Percentiles rank a stretch among this genome's conserved stretches.
phyloP scores from a whole-genome alignment of 148 eudicot species.

The Fagopyrum homotropicum region DNA sequence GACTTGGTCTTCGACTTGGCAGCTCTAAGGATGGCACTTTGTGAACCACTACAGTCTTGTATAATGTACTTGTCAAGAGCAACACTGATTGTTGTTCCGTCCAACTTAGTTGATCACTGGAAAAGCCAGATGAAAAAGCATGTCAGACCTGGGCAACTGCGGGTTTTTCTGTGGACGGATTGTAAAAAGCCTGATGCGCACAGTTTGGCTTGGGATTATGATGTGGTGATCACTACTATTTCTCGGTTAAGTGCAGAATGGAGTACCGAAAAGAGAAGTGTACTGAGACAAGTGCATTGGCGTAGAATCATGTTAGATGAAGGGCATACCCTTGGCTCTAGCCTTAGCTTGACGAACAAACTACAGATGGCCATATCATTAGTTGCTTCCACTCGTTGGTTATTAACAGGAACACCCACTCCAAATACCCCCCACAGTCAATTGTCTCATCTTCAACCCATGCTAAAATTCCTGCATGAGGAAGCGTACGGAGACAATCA shows the following conservation, averaged over 20 bases:
- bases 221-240: slow-evolving; percentile 87
- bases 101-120: slow-evolving; percentile 96
- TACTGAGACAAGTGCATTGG: slow-evolving; percentile 90
- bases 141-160: slow-evolving; percentile 69
- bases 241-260: slow-evolving; percentile 88
- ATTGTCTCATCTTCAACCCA: slow-evolving; percentile 74
- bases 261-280: slow-evolving; percentile 67
- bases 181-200: slow-evolving; percentile 68
- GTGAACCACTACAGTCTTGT: slow-evolving; percentile 75
- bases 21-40: slow-evolving; percentile 76
- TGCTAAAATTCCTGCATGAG: slow-evolving; percentile 85
- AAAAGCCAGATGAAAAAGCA: slow-evolving; percentile 75
- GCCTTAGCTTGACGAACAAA: slow-evolving; percentile 84
- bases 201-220: slow-evolving; percentile 93
- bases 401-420: slow-evolving; percentile 94
- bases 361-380: slow-evolving; percentile 76
- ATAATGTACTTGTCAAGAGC: slow-evolving; percentile 81
- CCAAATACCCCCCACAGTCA: slow-evolving; percentile 92
- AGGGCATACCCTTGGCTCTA: slow-evolving; percentile 96
- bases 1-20: slow-evolving; percentile 70
- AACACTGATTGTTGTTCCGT: slow-evolving; percentile 89
- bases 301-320: slow-evolving; percentile 82
- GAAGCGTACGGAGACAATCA: slow-evolving; percentile 76
- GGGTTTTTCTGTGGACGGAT: slow-evolving; percentile 71
- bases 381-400: slow-evolving; percentile 82